Evolutionary conservation across 2,329 filamentous ascomycete genomes (phyloP).

Genomic region (Aschersonia sp.): DNA sequence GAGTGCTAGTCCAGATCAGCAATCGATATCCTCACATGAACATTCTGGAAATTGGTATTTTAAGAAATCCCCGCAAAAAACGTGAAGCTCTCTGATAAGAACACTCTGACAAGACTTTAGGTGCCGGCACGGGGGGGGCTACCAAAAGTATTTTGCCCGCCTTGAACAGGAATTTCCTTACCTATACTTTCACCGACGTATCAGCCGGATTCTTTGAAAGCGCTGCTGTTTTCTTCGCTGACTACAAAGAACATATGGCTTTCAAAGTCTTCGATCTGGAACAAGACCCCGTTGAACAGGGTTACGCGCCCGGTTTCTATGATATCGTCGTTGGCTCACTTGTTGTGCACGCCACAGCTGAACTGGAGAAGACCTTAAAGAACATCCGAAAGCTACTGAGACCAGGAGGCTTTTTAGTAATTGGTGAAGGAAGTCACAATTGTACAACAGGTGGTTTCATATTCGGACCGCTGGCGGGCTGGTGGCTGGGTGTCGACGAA

Average conservation of each 20-base stretch:
- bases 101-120: conserved; percentile 17
- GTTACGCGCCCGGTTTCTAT: conserved; percentile 13
- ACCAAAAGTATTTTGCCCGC: conserved; percentile 19
- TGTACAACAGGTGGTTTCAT: background rate
- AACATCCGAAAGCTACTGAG: conserved; percentile 4
- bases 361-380: conserved; percentile 9
- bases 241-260: conserved; percentile 4
- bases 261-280: conserved; percentile 12
- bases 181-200: conserved; percentile 31
- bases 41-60: background rate
- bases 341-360: conserved; percentile 21
- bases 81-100: background rate
- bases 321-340: conserved; percentile 23
- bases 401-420: conserved; percentile 4
- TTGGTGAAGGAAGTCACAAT: conserved; percentile 1
- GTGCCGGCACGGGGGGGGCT: conserved; percentile 27
- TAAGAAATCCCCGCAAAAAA: too few relatives aligned
- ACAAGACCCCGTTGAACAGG: conserved; percentile 13
- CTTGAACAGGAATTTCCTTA: conserved; percentile 14
- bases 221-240: conserved; percentile 13
- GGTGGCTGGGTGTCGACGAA: conserved; percentile 2
- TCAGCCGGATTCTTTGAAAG: conserved; percentile 23
- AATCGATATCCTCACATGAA: conserved; percentile 23
- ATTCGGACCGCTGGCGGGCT: conserved; percentile 2
- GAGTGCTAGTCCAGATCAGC: background rate